Conservation (phyloP, 179 eudicot species). For the Carnegiea gigantea region DNA sequence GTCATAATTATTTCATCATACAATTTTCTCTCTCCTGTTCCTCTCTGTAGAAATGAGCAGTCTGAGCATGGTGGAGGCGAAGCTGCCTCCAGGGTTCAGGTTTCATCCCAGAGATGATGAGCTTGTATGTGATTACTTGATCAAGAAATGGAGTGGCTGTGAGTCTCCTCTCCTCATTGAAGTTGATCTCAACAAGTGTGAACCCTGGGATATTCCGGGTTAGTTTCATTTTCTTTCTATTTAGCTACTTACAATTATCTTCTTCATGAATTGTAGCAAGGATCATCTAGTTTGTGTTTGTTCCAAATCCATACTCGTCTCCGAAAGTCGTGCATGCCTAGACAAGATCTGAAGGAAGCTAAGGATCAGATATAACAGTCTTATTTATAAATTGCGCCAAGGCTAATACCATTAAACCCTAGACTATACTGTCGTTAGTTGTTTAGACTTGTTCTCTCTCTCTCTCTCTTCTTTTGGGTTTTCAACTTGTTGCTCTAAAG, state of each 20-base stretch:
- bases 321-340: too few species aligned
- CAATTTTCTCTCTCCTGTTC: neutral
- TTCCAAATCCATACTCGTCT: too few species aligned
- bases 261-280: neutral
- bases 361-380: neutral
- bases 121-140: constrained; percentile 71
- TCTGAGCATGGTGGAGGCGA: constrained; percentile 61
- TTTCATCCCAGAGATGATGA: constrained; percentile 84
- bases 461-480: neutral
- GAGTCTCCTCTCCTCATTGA: constrained; percentile 47
- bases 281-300: too few species aligned
- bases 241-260: too few species aligned
- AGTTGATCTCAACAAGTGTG: constrained; percentile 78
- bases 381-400: too few species aligned
- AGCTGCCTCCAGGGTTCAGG: constrained; percentile 77
- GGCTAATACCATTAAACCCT: neutral
- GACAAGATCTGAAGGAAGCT: too few species aligned
- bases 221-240: neutral
- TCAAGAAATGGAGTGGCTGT: constrained; percentile 42
- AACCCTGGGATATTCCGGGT: constrained; percentile 93
- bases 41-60: constrained; percentile 38
- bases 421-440: neutral
- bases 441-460: neutral
- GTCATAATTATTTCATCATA: neutral
- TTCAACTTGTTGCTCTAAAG: neutral